Evolutionary conservation across 768 basidiomycete species (phyloP).

Genomic region (Trametopsis cervina): DNA sequence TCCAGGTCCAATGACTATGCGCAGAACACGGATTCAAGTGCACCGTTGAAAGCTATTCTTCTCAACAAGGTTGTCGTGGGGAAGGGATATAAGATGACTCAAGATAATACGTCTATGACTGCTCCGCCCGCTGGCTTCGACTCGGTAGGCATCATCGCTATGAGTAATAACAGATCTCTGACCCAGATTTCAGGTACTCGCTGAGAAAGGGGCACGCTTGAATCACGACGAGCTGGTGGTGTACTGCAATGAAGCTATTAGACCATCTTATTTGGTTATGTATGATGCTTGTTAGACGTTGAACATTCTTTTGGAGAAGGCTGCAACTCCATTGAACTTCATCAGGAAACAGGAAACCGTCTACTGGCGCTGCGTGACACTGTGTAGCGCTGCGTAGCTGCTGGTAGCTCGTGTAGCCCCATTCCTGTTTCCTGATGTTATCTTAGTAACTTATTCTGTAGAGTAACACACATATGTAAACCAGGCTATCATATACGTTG

Average conservation of each 20-base stretch:
- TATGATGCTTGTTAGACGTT: slow-evolving; percentile 34
- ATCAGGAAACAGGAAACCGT: too few species aligned
- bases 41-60: slow-evolving; percentile 5
- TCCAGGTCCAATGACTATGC: slow-evolving; percentile 7
- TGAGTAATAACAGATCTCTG: too few species aligned
- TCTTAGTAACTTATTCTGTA: too few species aligned
- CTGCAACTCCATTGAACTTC: too few species aligned
- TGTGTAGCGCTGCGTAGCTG: too few species aligned
- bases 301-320: too few species aligned
- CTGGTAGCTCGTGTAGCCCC: too few species aligned
- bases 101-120: slow-evolving; percentile 48
- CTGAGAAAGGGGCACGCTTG: slow-evolving; percentile 57
- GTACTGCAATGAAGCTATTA: slow-evolving; percentile 63
- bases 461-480: too few species aligned
- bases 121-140: background rate
- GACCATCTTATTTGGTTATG: slow-evolving; percentile 65
- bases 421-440: too few species aligned
- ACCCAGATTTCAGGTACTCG: slow-evolving; percentile 67
- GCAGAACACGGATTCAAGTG: background rate
- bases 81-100: slow-evolving; percentile 58
- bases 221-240: slow-evolving; percentile 71
- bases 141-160: background rate
- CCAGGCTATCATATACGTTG: too few species aligned
- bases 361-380: too few species aligned
- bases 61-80: slow-evolving; percentile 12